Base-by-base conservation (phyloP, 2,329 filamentous ascomycete genomes). In the Stagonosporopsis vannaccii region DNA sequence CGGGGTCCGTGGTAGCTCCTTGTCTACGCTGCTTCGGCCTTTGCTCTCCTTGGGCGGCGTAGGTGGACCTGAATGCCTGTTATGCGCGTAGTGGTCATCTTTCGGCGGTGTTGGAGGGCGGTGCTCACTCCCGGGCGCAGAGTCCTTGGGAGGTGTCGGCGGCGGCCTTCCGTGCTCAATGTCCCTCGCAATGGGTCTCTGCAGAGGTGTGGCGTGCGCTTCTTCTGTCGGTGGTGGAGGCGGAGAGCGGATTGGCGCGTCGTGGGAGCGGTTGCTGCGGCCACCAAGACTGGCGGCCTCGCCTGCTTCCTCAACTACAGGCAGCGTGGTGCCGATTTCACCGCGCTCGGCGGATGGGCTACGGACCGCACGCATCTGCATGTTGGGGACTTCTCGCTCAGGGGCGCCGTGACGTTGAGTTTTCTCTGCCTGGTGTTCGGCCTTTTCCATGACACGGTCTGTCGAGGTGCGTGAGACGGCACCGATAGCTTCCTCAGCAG, bases 301-400 rank as follows among this genome's bases (percentile, higher is more conserved):
- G 5, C 87, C 90, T n/a, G 87, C 89, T 77, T 98, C 94, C 65
- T 97, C 91, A 6, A 98, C 92, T 9, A 97, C 88, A 0, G 94
- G 94, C 2, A 98, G 79, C 1, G 83, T 87, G 28, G 82, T 81
- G 12, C 83, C 80, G 12, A 81, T 75, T 13, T 83, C 81, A 78
- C 83, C 70, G 72, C 87, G 73, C 66, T 89, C 81, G 19, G 78
- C 81, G 69, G 79, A 83, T 20, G 79, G 84, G 76, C 81, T 90
- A 71, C 79, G 83, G 62, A 81, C 82, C 55, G 79, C 86, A 53
- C 77, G 77, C 42, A 92, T 75, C 1, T 83, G 84, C 51, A 89
- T 82, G 23, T 89, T 85, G 1, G 88, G 87, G 30, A 88, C 79
- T 17, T 87, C 79, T 20, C 85, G 80, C 65, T 85, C 83, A 23